Evolutionary conservation across 1,284 basidiomycete species (phyloP).

Genomic region (Tremellales sp.): DNA sequence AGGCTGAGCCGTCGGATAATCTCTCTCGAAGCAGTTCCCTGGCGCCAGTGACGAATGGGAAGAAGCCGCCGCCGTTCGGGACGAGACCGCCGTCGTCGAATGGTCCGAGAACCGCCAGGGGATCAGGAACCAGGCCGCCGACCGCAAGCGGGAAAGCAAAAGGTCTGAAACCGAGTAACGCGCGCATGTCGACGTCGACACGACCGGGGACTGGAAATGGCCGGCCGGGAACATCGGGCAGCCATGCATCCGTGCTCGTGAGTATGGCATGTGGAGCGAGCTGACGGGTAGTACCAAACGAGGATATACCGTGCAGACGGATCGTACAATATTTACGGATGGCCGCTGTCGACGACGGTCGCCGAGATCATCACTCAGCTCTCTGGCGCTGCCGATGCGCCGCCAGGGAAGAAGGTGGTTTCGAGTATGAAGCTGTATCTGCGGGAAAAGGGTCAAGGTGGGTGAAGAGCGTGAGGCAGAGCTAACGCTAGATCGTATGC

Average conservation of each 20-base stretch:
- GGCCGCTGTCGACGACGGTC: conserved; percentile 65
- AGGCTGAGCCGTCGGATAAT: conserved; percentile 10
- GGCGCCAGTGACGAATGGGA: conserved; percentile 1
- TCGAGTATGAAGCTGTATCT: conserved; percentile 67
- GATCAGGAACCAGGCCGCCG: conserved; percentile 13
- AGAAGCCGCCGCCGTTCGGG: conserved; percentile 38
- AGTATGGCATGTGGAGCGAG: conserved; percentile 5
- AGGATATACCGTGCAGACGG: conserved; percentile 76
- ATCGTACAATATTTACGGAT: conserved; percentile 66
- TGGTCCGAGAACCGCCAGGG: conserved; percentile 4
- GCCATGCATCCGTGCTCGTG: conserved; percentile 20
- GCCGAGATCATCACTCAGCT: conserved; percentile 64
- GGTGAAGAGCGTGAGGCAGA: conserved; percentile 26
- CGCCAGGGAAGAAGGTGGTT: conserved; percentile 59
- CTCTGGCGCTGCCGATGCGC: conserved; percentile 25
- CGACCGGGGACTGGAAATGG: conserved; percentile 21
- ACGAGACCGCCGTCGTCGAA: conserved; percentile 23
- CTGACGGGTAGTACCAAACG: conserved; percentile 49
- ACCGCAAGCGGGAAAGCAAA: conserved; percentile 15
- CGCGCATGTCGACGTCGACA: conserved; percentile 14
- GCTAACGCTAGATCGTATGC: conserved; percentile 63
- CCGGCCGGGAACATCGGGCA: conserved; percentile 27
- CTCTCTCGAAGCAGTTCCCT: background rate
- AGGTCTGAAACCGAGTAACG: conserved; percentile 20
- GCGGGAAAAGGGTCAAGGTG: conserved; percentile 77